These are phyloP conservation scores for Smallanthus sonchifolius DNA, from an alignment of 129 eudicot genomes.

Conservation along the genomic window DNA sequence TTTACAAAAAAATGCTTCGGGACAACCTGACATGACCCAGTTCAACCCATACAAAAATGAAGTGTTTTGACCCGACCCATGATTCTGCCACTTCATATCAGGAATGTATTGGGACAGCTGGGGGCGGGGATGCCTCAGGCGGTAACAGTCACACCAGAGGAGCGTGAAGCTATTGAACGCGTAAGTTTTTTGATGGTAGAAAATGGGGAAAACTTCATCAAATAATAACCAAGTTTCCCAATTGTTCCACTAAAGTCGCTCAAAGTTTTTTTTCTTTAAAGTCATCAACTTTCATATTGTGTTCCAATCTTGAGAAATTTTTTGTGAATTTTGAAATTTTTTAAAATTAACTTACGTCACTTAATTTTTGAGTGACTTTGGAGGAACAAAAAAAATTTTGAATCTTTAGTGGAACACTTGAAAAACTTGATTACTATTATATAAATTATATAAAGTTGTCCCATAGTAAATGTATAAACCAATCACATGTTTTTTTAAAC, in stretches of 20 bases:
- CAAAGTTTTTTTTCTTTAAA: too few relatives aligned
- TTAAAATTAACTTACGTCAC: too few relatives aligned
- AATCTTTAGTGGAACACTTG: too few relatives aligned
- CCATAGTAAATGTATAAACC: neutral
- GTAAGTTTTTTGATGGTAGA: slow-evolving; percentile 31
- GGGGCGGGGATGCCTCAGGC: slow-evolving; percentile 58
- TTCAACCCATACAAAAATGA: neutral
- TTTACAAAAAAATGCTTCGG: neutral
- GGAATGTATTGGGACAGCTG: slow-evolving; percentile 50
- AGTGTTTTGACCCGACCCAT: neutral
- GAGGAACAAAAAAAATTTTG: too few relatives aligned
- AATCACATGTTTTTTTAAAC: neutral
- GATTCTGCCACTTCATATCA: slow-evolving; percentile 11
- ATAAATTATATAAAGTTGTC: neutral
- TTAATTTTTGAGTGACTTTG: too few relatives aligned
- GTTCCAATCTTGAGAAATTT: too few relatives aligned
- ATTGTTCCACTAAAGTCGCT: too few relatives aligned
- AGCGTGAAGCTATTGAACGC: slow-evolving; percentile 79
- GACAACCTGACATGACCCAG: neutral
- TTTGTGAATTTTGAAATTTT: too few relatives aligned
- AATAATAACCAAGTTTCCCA: too few relatives aligned
- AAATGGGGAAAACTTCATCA: too few relatives aligned
- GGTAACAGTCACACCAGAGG: slow-evolving; percentile 62
- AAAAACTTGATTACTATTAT: too few relatives aligned
- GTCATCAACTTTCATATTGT: too few relatives aligned